Base-by-base conservation (phyloP, 352 stramenopile species). In the Pilasporangium apinafurcum region DNA sequence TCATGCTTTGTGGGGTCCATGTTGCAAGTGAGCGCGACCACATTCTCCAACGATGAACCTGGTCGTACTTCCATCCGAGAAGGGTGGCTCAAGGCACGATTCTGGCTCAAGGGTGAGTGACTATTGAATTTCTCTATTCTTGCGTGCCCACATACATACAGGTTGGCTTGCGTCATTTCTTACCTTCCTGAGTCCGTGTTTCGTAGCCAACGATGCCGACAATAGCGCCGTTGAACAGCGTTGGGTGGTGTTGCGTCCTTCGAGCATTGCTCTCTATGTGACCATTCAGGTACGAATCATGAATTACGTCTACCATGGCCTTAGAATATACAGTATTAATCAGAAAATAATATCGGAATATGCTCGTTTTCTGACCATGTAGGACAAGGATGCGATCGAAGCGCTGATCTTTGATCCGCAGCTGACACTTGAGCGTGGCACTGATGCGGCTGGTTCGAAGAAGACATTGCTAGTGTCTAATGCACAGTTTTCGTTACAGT, bases 71-170 rank as follows among this genome's bases (percentile, higher is more conserved):
- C 78, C 4, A 45, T 76, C 3, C 72, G 78, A 21, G 78, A 91
- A 71, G 78, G 78, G 12, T 91, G 78, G 78, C 48, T 91, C 4
- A 82, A 83, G 31, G 74, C 75, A 0, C 75, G 75, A 12, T 75
- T 82, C 43, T 91, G 78, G 78, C 55, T 87, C 36, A 86, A 86
- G 38, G 78, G 78, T n/a, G n/a, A n/a, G n/a, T n/a, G n/a, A n/a
- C n/a, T n/a, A n/a, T n/a, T n/a, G n/a, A n/a, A n/a, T n/a, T n/a
- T n/a, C n/a, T n/a, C n/a, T n/a, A n/a, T n/a, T n/a, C n/a, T n/a
- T n/a, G n/a, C n/a, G n/a, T n/a, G n/a, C n/a, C n/a, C n/a, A n/a
- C n/a, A n/a, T n/a, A n/a, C 26, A 83, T 91, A 75, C 54, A 86
- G 86, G 65, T 91, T 74, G n/a, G n/a, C n/a, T n/a, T n/a, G n/a